phyloP scores from a whole-genome alignment of 2,329 filamentous ascomycete species.

The Elsinoe batatas region DNA sequence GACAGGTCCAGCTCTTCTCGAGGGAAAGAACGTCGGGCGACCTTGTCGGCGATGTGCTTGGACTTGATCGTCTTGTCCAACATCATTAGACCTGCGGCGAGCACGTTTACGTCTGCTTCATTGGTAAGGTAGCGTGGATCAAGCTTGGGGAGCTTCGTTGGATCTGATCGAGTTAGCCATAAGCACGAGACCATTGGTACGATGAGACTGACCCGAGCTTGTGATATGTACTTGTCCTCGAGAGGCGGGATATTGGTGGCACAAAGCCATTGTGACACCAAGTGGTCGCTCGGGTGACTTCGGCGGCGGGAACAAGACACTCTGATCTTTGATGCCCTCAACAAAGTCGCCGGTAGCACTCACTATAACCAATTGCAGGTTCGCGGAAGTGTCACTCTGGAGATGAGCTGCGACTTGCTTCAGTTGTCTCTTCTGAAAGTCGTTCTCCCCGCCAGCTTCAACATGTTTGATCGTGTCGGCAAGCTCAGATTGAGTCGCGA shows the following conservation, averaged over 20 bases:
- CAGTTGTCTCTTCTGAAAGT: conserved; percentile 29
- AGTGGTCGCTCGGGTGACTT: conserved; percentile 17
- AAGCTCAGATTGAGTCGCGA: conserved; percentile 27
- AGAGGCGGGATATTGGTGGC: conserved; percentile 24
- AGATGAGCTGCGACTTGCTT: conserved; percentile 27
- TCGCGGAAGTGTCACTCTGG: conserved; percentile 28
- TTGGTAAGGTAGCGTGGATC: conserved; percentile 20
- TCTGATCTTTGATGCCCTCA: conserved; percentile 23
- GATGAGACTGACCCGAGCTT: conserved; percentile 15
- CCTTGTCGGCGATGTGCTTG: conserved; percentile 32
- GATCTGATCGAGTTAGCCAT: conserved; percentile 13
- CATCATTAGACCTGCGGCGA: conserved; percentile 27
- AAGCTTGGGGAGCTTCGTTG: conserved; percentile 16
- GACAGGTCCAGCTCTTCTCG: conserved; percentile 20
- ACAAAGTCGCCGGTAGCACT: conserved; percentile 21
- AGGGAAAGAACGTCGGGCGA: conserved; percentile 29
- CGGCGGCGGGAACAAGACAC: conserved; percentile 21
- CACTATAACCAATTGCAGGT: conserved; percentile 30
- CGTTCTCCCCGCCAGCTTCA: conserved; percentile 17
- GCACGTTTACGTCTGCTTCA: conserved; percentile 19
- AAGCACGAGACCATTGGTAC: not conserved
- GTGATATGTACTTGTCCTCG: conserved; percentile 27
- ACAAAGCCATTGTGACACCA: conserved; percentile 22
- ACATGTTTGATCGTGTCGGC: conserved; percentile 25
- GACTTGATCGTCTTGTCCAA: conserved; percentile 35